Evolutionary conservation across 1,139 yeast genomes (phyloP).

Genomic region (Kodamaea derodonti): DNA sequence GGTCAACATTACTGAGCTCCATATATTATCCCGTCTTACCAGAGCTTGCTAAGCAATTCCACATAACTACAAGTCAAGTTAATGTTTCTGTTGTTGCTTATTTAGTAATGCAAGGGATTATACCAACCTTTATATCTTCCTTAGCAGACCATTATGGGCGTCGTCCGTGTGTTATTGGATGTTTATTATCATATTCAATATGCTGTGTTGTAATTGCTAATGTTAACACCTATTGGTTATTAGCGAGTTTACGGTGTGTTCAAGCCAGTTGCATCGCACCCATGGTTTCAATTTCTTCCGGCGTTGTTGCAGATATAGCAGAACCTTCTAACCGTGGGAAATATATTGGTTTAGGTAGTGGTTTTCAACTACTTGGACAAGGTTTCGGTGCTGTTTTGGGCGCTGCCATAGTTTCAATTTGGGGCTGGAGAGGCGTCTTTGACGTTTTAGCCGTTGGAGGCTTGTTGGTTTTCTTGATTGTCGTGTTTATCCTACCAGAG

Average conservation of each 20-base stretch:
- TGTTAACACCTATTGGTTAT: conserved; percentile 22
- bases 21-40: conserved; percentile 73
- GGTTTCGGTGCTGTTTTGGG: conserved; percentile 78
- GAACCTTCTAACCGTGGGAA: conserved; percentile 61
- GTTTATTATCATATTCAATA: conserved; percentile 13
- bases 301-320: conserved; percentile 67
- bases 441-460: conserved; percentile 68
- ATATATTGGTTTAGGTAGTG: conserved; percentile 57
- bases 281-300: conserved; percentile 61
- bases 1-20: conserved; percentile 66
- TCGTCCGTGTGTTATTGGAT: conserved; percentile 40
- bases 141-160: conserved; percentile 68
- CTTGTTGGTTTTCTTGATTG: conserved; percentile 35
- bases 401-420: conserved; percentile 53
- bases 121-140: conserved; percentile 24
- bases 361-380: conserved; percentile 66
- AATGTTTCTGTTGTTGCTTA: conserved; percentile 72
- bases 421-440: conserved; percentile 75
- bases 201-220: conserved; percentile 26
- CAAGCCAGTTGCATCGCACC: conserved; percentile 75
- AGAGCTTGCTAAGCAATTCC: conserved; percentile 46
- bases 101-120: conserved; percentile 62
- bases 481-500: conserved; percentile 57
- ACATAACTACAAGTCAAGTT: conserved; percentile 50
- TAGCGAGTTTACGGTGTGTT: conserved; percentile 51